These are phyloP conservation scores for Hymenochaete sp. DNA, from an alignment of 1,284 basidiomycete species.

Conservation along the genomic window DNA sequence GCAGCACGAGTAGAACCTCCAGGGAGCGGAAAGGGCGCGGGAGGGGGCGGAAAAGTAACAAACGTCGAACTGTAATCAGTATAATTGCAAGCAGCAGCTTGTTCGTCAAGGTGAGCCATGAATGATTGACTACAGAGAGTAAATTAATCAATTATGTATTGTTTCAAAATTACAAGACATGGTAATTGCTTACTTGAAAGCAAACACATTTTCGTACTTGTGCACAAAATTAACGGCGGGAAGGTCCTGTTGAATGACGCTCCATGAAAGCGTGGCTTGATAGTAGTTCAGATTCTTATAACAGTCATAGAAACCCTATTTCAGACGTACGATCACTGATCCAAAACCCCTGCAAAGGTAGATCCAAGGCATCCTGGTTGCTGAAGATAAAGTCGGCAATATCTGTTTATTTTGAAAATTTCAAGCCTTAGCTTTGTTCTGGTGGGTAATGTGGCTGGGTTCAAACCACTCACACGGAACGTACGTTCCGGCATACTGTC, in stretches of 20 bases:
- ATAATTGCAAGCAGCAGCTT: conserved; percentile 51
- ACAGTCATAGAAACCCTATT: not conserved
- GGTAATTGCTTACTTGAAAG: conserved; percentile 47
- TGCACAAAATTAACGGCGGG: conserved; percentile 65
- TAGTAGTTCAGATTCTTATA: not conserved
- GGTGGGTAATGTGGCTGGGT: not conserved
- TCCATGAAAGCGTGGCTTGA: conserved; percentile 48
- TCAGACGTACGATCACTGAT: conserved; percentile 53
- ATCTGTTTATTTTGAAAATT: conserved; percentile 32
- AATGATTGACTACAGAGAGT: conserved; percentile 42
- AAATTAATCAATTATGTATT: conserved; percentile 14
- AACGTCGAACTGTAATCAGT: conserved; percentile 52
- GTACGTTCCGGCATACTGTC: conserved; percentile 27
- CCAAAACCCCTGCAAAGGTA: conserved; percentile 63
- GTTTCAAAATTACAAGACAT: conserved; percentile 13
- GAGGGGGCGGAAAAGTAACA: conserved; percentile 60
- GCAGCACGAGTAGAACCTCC: conserved; percentile 37
- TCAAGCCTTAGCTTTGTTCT: not conserved
- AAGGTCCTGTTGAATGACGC: conserved; percentile 55
- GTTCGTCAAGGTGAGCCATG: conserved; percentile 47
- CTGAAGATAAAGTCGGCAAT: conserved; percentile 67
- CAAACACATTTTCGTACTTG: conserved; percentile 58
- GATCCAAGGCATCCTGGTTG: conserved; percentile 41
- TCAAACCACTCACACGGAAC: conserved; percentile 20
- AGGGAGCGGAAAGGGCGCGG: conserved; percentile 50